Evolutionary conservation across 2,329 filamentous ascomycete species (phyloP), one percentile per base, ranked within the genome.

Genomic region (Epichloe bromicola): DNA sequence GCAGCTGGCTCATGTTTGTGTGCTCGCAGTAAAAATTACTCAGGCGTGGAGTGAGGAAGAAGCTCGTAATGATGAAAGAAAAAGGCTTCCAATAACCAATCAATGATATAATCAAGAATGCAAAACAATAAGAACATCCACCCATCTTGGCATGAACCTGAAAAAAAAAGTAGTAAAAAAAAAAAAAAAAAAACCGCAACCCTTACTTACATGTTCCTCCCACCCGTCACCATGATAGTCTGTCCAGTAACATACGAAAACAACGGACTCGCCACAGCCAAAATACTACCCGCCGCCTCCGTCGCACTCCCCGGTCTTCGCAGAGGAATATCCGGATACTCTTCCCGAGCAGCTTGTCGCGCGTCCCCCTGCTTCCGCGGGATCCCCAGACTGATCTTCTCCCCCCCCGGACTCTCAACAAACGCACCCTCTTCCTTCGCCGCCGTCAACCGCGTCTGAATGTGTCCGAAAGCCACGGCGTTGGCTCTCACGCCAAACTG

Each of bases 171-270:
- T n/a, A n/a, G n/a, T n/a, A n/a, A n/a, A n/a, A n/a, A n/a, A n/a
- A n/a, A n/a, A n/a, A n/a, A n/a, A n/a, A n/a, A n/a, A n/a, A n/a
- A n/a, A n/a, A n/a, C n/a, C n/a, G n/a, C n/a, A 19, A 14, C 42
- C 20, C 12, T 30, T n/a, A 10, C 11, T 57, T 65, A 81, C 72
- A 80, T 80, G 57, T 80, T 79, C 52, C 78, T 73, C 2, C 88
- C 88, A 14, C 88, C 88, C 5, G 87, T 93, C 49, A 93, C 87
- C 71, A 83, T 86, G 58, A 95, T 85, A 0, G 87, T 91, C 76
- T 95, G 88, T 0, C 89, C 88, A 55, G 78, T 84, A 4, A 95
- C 87, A 70, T 95, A 95, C 40, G 82, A 82, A 61, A 93, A 88
- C 61, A 90, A 66, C 30, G 89, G 88, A 62, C 86, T 91, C 2